Percentiles rank a stretch among this genome's conserved stretches.
Evolutionary conservation across 768 basidiomycete genomes (phyloP).

Genomic region (Russula sp.): DNA sequence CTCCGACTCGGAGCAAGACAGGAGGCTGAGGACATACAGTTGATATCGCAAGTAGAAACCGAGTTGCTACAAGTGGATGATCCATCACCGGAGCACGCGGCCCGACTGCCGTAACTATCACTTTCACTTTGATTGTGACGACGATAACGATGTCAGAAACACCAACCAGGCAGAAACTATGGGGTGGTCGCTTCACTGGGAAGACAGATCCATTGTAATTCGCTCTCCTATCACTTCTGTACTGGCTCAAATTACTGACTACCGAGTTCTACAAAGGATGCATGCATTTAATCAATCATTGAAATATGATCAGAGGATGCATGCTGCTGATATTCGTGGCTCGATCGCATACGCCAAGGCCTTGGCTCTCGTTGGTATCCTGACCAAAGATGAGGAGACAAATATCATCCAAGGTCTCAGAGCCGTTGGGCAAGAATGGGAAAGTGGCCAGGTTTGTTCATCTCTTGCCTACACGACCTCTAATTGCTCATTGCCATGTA

Average conservation of each 20-base stretch:
- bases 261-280: conserved; percentile 51
- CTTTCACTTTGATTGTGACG: background rate
- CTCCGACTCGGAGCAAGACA: no score
- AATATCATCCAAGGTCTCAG: conserved; percentile 69
- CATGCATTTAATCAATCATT: conserved; percentile 96
- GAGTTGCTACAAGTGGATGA: background rate
- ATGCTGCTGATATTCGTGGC: conserved; percentile 82
- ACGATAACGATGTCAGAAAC: conserved; percentile 30
- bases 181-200: conserved; percentile 85
- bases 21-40: no score
- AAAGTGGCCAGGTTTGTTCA: conserved; percentile 53
- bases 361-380: conserved; percentile 69
- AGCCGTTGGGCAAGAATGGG: conserved; percentile 81
- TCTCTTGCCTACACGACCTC: background rate
- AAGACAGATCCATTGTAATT: conserved; percentile 79
- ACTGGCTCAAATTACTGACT: conserved; percentile 18
- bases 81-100: background rate
- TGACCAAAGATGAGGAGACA: conserved; percentile 66
- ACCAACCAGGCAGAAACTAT: conserved; percentile 64
- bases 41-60: background rate
- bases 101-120: no score
- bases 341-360: conserved; percentile 96
- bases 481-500: conserved; percentile 26
- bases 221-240: background rate
- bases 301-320: conserved; percentile 91